A percentile compares a stretch with the other conserved stretches of the same genome.
Evolutionary conservation across 257 asterid species (phyloP).

Genomic region (Solanum arcanum): DNA sequence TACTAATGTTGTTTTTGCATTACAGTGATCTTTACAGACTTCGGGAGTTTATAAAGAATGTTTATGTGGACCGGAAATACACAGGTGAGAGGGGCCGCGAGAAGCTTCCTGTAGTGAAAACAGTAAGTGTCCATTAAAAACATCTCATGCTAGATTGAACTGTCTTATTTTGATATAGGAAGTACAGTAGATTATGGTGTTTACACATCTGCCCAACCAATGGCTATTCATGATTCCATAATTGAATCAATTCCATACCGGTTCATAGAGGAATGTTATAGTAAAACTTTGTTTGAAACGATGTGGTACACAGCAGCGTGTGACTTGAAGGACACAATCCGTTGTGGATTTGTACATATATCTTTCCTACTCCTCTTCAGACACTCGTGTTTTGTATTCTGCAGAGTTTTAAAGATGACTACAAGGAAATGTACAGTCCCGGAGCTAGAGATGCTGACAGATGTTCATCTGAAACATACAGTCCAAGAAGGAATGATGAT

Average conservation of each 20-base stretch:
- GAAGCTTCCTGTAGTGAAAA: slow-evolving; percentile 17
- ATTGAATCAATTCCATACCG: too few relatives aligned
- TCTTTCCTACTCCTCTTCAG: background rate
- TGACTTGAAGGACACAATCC: background rate
- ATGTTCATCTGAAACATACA: slow-evolving; percentile 6
- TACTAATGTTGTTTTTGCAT: background rate
- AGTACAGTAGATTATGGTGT: background rate
- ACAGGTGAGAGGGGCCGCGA: slow-evolving; percentile 37
- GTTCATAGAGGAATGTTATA: too few relatives aligned
- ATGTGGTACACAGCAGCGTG: background rate
- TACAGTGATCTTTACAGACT: slow-evolving; percentile 60
- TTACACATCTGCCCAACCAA: background rate
- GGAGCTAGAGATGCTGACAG: slow-evolving; percentile 1
- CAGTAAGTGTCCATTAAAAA: slow-evolving; percentile 24
- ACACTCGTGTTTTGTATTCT: background rate
- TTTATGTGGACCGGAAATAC: slow-evolving; percentile 54
- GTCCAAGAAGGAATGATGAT: slow-evolving; percentile 16
- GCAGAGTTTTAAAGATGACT: slow-evolving; percentile 14
- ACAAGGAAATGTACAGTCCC: background rate
- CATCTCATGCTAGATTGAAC: background rate
- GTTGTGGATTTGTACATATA: background rate
- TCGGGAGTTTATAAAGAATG: slow-evolving; percentile 61
- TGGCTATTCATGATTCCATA: too few relatives aligned
- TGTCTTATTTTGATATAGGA: background rate
- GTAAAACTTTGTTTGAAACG: too few relatives aligned